phyloP scores from a whole-genome alignment of 768 basidiomycete species.

The Dioszegia crocea region DNA sequence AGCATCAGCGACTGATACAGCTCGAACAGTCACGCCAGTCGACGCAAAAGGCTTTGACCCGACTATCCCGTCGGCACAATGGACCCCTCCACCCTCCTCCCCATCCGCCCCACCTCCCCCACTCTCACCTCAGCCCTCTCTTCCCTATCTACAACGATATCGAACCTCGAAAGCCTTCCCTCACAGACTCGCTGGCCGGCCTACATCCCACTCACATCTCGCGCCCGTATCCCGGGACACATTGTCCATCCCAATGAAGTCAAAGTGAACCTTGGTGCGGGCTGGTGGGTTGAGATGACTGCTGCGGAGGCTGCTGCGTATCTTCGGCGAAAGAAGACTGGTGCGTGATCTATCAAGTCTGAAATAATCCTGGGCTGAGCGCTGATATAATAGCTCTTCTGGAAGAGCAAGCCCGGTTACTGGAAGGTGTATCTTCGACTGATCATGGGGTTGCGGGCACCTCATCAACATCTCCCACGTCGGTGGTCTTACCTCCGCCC shows the following conservation, averaged over 20 bases:
- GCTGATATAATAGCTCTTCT: constrained; percentile 3
- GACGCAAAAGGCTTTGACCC: too few relatives aligned
- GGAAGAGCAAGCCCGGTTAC: constrained; percentile 11
- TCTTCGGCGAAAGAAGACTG: constrained; percentile 21
- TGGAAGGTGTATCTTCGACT: constrained; percentile 1
- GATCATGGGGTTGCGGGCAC: too few relatives aligned
- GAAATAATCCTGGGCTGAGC: not conserved
- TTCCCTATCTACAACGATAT: not conserved
- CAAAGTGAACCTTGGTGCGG: constrained; percentile 30
- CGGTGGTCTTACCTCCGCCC: not conserved
- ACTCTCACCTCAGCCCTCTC: not conserved
- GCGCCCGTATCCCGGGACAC: constrained; percentile 22
- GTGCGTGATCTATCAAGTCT: constrained; percentile 3
- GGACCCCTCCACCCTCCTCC: constrained; percentile 6
- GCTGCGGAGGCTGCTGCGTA: constrained; percentile 27
- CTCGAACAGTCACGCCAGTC: too few relatives aligned
- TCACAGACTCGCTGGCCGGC: constrained; percentile 17
- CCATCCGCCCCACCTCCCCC: constrained; percentile 3
- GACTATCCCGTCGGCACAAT: too few relatives aligned
- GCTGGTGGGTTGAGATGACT: constrained; percentile 40
- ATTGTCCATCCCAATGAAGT: constrained; percentile 23
- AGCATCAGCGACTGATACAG: too few relatives aligned
- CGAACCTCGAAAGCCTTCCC: constrained; percentile 5
- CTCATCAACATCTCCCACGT: too few relatives aligned
- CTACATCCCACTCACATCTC: constrained; percentile 24